Percentiles rank a stretch among this genome's conserved stretches.
These are phyloP conservation scores for Amaranthus cruentus DNA, from an alignment of 148 eudicot species.

Conservation along the genomic window DNA sequence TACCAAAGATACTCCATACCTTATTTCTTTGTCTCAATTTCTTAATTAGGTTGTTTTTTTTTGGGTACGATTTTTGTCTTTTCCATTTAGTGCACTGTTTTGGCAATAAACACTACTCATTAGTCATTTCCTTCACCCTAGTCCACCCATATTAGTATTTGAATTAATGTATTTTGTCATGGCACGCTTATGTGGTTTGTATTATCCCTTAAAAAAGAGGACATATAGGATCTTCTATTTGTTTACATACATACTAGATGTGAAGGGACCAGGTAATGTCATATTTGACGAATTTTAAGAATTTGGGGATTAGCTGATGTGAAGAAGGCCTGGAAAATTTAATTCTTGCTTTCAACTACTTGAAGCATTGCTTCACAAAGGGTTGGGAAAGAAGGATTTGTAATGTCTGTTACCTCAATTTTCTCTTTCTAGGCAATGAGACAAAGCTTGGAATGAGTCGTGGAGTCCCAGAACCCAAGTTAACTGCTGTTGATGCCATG, in stretches of 20 bases:
- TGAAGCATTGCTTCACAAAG: neutral
- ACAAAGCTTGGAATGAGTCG: conserved; percentile 98
- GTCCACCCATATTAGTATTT: too few relatives aligned
- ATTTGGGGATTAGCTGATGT: neutral
- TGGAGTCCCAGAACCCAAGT: conserved; percentile 93
- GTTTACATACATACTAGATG: neutral
- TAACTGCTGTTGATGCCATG: conserved; percentile 97
- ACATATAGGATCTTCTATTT: too few relatives aligned
- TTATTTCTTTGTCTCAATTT: too few relatives aligned
- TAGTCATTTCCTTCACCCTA: too few relatives aligned
- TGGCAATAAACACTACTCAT: too few relatives aligned
- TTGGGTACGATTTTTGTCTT: too few relatives aligned
- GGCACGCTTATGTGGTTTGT: too few relatives aligned
- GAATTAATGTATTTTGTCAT: too few relatives aligned
- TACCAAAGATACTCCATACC: too few relatives aligned
- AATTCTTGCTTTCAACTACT: neutral
- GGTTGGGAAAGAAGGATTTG: neutral
- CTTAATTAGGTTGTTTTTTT: too few relatives aligned
- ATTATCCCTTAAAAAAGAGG: too few relatives aligned
- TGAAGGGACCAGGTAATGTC: neutral
- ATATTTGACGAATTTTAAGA: neutral
- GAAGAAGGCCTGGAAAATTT: neutral
- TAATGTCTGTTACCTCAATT: neutral
- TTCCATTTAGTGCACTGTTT: too few relatives aligned
- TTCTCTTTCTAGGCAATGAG: conserved; percentile 64